Evolutionary conservation across 805 yeast species (phyloP).

Genomic region (Schizosaccharomyces cryophilus): DNA sequence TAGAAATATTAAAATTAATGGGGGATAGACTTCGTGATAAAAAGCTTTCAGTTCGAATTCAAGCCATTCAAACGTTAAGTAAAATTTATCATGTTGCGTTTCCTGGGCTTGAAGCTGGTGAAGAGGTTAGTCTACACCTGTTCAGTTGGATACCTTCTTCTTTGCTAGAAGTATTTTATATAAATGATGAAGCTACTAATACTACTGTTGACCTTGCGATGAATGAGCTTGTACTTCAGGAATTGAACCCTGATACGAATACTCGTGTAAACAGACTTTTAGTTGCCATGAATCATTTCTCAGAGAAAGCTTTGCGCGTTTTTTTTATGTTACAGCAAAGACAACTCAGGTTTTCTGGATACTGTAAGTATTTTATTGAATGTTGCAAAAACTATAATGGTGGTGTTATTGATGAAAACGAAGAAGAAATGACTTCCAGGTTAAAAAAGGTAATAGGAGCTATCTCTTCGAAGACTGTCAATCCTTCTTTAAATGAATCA

Average conservation of each 20-base stretch:
- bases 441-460: slow-evolving; percentile 22
- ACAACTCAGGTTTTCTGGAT: slow-evolving; percentile 29
- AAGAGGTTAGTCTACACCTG: slow-evolving; percentile 10
- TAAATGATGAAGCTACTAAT: slow-evolving; percentile 45
- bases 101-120: background rate
- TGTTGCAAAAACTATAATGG: slow-evolving; percentile 24
- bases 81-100: slow-evolving; percentile 27
- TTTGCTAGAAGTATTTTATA: slow-evolving; percentile 40
- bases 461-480: slow-evolving; percentile 36
- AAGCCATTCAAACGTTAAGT: slow-evolving; percentile 31
- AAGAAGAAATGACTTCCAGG: slow-evolving; percentile 3
- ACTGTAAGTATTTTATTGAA: slow-evolving; percentile 24
- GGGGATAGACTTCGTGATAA: slow-evolving; percentile 49
- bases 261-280: slow-evolving; percentile 22
- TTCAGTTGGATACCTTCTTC: slow-evolving; percentile 37
- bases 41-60: slow-evolving; percentile 35
- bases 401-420: slow-evolving; percentile 7
- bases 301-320: slow-evolving; percentile 34
- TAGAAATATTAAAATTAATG: slow-evolving; percentile 28
- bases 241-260: slow-evolving; percentile 16
- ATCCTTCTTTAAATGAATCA: slow-evolving; percentile 22
- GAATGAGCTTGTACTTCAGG: slow-evolving; percentile 38
- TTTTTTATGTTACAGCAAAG: slow-evolving; percentile 46
- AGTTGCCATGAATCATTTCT: slow-evolving; percentile 23
- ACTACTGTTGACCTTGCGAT: slow-evolving; percentile 36